Conservation (phyloP, 1,284 basidiomycete species). For the Ganoderma resinaceum region DNA sequence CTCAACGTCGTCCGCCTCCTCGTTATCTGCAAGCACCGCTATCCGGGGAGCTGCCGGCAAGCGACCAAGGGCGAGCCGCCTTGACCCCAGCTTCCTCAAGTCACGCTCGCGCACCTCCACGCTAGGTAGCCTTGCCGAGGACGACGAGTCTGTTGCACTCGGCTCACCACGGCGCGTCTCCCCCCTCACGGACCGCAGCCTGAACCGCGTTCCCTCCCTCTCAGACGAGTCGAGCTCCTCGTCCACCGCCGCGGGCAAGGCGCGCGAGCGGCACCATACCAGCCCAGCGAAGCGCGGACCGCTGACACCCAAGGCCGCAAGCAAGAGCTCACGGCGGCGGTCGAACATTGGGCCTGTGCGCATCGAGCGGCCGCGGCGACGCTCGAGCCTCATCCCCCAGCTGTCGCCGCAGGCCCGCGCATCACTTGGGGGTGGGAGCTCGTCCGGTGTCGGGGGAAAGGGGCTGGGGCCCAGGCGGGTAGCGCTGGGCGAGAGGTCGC, state of each 20-base stretch:
- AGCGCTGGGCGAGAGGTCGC: conserved; percentile 46
- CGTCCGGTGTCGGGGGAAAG: conserved; percentile 28
- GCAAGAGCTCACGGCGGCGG: conserved; percentile 56
- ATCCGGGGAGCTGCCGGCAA: conserved; percentile 40
- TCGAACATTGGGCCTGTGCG: conserved; percentile 78
- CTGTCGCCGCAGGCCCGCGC: conserved; percentile 50
- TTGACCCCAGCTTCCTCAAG: conserved; percentile 76
- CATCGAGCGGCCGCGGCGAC: conserved; percentile 69
- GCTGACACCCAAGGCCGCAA: conserved; percentile 49
- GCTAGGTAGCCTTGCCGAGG: conserved; percentile 72
- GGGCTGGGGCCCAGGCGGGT: conserved; percentile 40
- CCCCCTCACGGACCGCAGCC: conserved; percentile 68
- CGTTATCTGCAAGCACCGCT: conserved; percentile 32
- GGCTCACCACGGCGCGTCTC: conserved; percentile 44
- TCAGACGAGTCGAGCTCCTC: conserved; percentile 37
- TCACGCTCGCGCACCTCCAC: conserved; percentile 55
- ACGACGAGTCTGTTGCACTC: conserved; percentile 50
- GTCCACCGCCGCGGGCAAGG: conserved; percentile 45
- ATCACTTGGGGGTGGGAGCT: conserved; percentile 31
- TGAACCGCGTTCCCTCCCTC: conserved; percentile 52
- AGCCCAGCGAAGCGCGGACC: conserved; percentile 59
- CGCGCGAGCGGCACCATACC: conserved; percentile 45
- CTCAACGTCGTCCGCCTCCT: conserved; percentile 36
- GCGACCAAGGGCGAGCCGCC: conserved; percentile 65
- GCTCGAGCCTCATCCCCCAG: conserved; percentile 81